These are phyloP conservation scores for Ilex paraguariensis DNA, from an alignment of 305 asterid species.

Conservation along the genomic window DNA sequence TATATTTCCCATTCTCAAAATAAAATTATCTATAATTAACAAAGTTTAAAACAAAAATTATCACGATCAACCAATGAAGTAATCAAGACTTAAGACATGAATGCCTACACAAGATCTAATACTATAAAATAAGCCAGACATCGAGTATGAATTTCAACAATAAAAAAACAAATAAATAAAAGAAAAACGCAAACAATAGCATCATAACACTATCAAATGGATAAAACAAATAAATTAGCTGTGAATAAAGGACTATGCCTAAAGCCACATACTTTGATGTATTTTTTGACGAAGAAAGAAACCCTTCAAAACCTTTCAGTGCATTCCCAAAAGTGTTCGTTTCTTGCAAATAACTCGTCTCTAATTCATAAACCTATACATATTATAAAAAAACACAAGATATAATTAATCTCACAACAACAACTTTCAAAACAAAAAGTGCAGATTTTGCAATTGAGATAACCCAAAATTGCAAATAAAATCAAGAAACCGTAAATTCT, in stretches of 20 bases:
- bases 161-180: neutral
- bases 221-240: no score
- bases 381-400: slow-evolving; percentile 3
- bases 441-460: neutral
- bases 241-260: no score
- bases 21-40: no score
- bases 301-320: slow-evolving; percentile 81
- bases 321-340: slow-evolving; percentile 67
- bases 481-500: neutral
- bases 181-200: neutral
- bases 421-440: neutral
- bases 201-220: no score
- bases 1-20: no score
- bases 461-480: neutral
- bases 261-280: slow-evolving; percentile 48
- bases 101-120: no score
- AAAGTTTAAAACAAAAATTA: no score
- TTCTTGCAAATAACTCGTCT: slow-evolving; percentile 89
- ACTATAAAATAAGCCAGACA: no score
- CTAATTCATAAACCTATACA: slow-evolving; percentile 75
- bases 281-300: slow-evolving; percentile 72
- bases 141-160: no score
- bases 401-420: no score
- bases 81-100: no score
- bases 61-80: no score